A percentile compares a stretch with the other conserved stretches of the same genome.
Evolutionary conservation across 2,329 filamentous ascomycete genomes (phyloP).

Genomic region (Paracorniculantispora psalliotae): DNA sequence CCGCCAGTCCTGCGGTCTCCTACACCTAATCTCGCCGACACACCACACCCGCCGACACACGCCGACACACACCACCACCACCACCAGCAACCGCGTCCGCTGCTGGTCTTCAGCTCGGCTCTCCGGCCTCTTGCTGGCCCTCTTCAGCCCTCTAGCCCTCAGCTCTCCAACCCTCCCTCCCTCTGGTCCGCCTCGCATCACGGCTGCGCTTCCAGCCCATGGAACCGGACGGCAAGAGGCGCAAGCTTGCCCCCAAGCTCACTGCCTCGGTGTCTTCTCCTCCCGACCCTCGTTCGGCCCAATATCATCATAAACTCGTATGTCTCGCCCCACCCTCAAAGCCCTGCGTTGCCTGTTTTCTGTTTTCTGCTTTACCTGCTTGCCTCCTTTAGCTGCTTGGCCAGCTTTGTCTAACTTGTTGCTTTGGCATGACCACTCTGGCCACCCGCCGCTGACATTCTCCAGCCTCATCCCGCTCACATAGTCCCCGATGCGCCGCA

Average conservation of each 20-base stretch:
- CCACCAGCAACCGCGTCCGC: not conserved
- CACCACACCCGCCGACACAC: no score
- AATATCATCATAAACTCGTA: constrained; percentile 18
- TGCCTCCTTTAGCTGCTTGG: no score
- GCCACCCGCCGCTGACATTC: constrained; percentile 5
- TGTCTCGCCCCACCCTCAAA: constrained; percentile 18
- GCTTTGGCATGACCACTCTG: no score
- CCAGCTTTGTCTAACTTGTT: no score
- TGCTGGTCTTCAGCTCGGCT: not conserved
- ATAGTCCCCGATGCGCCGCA: constrained; percentile 12
- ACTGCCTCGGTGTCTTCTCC: constrained; percentile 15
- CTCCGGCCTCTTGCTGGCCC: not conserved
- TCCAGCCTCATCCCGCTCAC: constrained; percentile 1
- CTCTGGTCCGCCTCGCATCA: not conserved
- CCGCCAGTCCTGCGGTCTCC: not conserved
- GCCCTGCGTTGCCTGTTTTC: no score
- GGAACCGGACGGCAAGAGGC: constrained; percentile 40
- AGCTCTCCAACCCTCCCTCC: no score
- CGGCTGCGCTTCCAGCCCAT: constrained; percentile 21
- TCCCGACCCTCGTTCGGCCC: constrained; percentile 17
- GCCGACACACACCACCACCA: not conserved
- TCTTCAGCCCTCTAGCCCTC: no score
- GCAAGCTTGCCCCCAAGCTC: constrained; percentile 41
- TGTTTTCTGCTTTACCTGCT: no score
- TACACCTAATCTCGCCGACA: constrained; percentile 1